A percentile compares a stretch with the other conserved stretches of the same genome.
Conservation (phyloP, 345 rosid species). For the Odontarrhena argentea region DNA sequence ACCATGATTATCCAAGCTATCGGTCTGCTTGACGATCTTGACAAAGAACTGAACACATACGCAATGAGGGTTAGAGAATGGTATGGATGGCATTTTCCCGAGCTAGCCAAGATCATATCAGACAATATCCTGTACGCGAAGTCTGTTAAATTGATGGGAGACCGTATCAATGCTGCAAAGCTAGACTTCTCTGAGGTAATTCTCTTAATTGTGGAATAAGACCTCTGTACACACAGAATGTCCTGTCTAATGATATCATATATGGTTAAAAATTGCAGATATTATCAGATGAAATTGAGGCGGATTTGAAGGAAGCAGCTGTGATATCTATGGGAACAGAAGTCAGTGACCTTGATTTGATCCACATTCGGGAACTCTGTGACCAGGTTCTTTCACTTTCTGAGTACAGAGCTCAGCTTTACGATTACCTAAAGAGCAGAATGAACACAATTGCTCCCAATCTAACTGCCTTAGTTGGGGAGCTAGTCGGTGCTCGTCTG, state of each 20-base stretch:
- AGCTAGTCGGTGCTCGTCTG: constrained; percentile 82
- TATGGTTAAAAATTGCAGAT: constrained; percentile 38
- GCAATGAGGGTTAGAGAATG: constrained; percentile 88
- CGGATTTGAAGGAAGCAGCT: constrained; percentile 73
- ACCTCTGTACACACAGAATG: not conserved
- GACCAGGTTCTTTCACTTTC: constrained; percentile 72
- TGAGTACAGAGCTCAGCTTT: constrained; percentile 79
- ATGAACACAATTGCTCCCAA: constrained; percentile 81
- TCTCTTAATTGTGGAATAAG: not conserved
- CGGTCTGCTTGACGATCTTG: constrained; percentile 83
- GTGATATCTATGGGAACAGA: constrained; percentile 86
- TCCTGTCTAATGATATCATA: not conserved
- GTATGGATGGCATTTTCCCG: constrained; percentile 96
- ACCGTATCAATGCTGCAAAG: constrained; percentile 68
- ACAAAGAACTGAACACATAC: constrained; percentile 79
- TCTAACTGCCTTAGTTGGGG: constrained; percentile 81
- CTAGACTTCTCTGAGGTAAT: constrained; percentile 78
- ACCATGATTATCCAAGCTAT: constrained; percentile 92
- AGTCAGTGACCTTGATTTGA: constrained; percentile 70
- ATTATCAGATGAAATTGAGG: constrained; percentile 59
- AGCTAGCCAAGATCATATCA: constrained; percentile 77
- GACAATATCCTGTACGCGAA: constrained; percentile 79
- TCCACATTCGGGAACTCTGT: constrained; percentile 69
- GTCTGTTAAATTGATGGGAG: constrained; percentile 71
- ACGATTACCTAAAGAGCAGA: constrained; percentile 73